phyloP scores from a whole-genome alignment of 2,329 filamentous ascomycete species.

The Aspergillus hortae region DNA sequence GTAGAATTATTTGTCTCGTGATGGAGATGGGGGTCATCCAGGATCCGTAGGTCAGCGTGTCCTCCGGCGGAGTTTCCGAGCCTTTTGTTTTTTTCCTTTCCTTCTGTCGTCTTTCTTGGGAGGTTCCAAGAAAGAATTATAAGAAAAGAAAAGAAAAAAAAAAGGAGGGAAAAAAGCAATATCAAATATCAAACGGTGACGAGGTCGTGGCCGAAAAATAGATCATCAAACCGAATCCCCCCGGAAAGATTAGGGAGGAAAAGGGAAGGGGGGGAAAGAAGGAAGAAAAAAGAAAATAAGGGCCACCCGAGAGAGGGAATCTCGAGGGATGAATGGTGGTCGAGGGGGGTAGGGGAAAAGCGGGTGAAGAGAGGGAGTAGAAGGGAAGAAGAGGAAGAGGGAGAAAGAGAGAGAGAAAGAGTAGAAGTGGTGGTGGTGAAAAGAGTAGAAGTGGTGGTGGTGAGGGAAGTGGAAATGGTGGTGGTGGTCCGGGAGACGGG shows the following conservation, averaged over 20 bases:
- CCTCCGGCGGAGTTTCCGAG: not conserved
- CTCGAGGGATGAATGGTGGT: constrained; percentile 11
- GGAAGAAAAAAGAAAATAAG: not conserved
- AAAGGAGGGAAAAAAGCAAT: not conserved
- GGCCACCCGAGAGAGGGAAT: not conserved
- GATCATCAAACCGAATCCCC: not conserved
- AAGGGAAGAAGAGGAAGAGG: constrained; percentile 1
- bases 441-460: not conserved
- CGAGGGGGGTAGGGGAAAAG: not conserved
- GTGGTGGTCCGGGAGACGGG: not conserved
- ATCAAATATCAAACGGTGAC: too few relatives aligned
- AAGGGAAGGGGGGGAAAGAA: constrained; percentile 15
- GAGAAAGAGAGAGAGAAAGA: constrained; percentile 2
- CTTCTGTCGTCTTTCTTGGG: constrained; percentile 1
- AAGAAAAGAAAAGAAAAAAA: constrained; percentile 2
- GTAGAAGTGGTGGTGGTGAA: not conserved
- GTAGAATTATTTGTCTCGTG: constrained; percentile 18
- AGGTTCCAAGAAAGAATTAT: constrained; percentile 3
- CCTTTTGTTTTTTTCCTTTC: constrained; percentile 2
- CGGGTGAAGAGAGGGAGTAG: constrained; percentile 2
- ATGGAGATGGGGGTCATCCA: constrained; percentile 14
- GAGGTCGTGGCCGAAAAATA: not conserved
- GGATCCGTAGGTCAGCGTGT: constrained; percentile 8
- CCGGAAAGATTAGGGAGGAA: constrained; percentile 4
- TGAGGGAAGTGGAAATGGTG: constrained; percentile 1